Conservation (phyloP, 106 monocot species). For the Alisma plantagoaquatica region DNA sequence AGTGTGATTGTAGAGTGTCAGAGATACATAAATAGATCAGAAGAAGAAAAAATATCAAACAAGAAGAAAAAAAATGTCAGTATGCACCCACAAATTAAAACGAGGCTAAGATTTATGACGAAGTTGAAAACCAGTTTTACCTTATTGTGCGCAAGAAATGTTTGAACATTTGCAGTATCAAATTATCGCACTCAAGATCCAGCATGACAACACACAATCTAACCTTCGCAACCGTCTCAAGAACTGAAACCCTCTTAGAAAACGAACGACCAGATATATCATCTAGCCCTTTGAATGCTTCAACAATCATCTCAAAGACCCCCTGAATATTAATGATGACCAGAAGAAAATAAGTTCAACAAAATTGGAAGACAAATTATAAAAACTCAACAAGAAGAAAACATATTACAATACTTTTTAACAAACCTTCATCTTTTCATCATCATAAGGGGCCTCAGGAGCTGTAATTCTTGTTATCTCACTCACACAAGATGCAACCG, state of each 20-base stretch:
- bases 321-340: slow-evolving; percentile 14
- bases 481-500: slow-evolving; percentile 30
- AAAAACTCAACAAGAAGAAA: not conserved
- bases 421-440: slow-evolving; percentile 34
- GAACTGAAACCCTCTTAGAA: slow-evolving; percentile 25
- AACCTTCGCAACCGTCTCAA: slow-evolving; percentile 29
- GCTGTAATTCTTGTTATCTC: slow-evolving; percentile 43
- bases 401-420: not conserved
- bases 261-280: slow-evolving; percentile 23
- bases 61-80: too few relatives aligned
- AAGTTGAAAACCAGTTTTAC: too few relatives aligned
- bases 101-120: too few relatives aligned
- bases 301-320: slow-evolving; percentile 25
- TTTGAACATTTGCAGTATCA: slow-evolving; percentile 32
- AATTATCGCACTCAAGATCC: slow-evolving; percentile 27
- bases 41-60: too few relatives aligned
- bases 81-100: too few relatives aligned
- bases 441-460: slow-evolving; percentile 29
- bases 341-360: too few relatives aligned
- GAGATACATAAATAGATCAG: too few relatives aligned
- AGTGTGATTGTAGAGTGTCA: too few relatives aligned
- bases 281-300: slow-evolving; percentile 21
- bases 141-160: slow-evolving; percentile 33
- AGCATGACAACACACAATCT: slow-evolving; percentile 32
- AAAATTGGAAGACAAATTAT: not conserved